Conservation (phyloP, 2,329 filamentous ascomycete species). For the Trichoderma koningiopsis region DNA sequence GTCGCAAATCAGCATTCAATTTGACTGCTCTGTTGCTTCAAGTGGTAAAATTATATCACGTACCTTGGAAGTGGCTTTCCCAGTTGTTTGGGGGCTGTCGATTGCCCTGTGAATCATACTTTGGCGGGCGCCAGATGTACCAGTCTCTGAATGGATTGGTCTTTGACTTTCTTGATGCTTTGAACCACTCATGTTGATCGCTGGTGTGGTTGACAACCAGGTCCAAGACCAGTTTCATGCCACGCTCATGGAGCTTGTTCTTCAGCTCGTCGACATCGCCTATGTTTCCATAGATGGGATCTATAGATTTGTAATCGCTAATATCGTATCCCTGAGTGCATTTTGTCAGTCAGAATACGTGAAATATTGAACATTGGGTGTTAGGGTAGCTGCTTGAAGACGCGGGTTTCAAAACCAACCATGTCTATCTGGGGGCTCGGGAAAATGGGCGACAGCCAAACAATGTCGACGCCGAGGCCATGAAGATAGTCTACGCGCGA, state of each 20-base stretch:
- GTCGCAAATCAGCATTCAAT: slow-evolving; percentile 6
- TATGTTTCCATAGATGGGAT: slow-evolving; percentile 68
- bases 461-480: slow-evolving; percentile 58
- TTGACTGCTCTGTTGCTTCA: background rate
- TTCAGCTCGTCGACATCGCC: slow-evolving; percentile 67
- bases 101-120: slow-evolving; percentile 57
- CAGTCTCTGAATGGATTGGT: slow-evolving; percentile 59
- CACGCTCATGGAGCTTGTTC: slow-evolving; percentile 59
- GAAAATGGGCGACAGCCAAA: slow-evolving; percentile 56
- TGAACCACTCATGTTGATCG: slow-evolving; percentile 60
- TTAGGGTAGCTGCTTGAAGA: background rate
- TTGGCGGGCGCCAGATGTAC: slow-evolving; percentile 67
- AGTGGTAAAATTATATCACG: background rate
- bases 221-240: slow-evolving; percentile 72
- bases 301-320: slow-evolving; percentile 66
- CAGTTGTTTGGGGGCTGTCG: slow-evolving; percentile 64
- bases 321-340: slow-evolving; percentile 64
- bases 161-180: slow-evolving; percentile 56
- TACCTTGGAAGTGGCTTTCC: slow-evolving; percentile 46
- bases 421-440: slow-evolving; percentile 65
- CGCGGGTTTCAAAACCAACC: slow-evolving; percentile 37
- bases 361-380: background rate
- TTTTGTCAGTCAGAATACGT: background rate
- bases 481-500: slow-evolving; percentile 58
- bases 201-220: slow-evolving; percentile 74